Conservation (phyloP, 2,329 filamentous ascomycete genomes). For the Dendrostoma leiphaemia region DNA sequence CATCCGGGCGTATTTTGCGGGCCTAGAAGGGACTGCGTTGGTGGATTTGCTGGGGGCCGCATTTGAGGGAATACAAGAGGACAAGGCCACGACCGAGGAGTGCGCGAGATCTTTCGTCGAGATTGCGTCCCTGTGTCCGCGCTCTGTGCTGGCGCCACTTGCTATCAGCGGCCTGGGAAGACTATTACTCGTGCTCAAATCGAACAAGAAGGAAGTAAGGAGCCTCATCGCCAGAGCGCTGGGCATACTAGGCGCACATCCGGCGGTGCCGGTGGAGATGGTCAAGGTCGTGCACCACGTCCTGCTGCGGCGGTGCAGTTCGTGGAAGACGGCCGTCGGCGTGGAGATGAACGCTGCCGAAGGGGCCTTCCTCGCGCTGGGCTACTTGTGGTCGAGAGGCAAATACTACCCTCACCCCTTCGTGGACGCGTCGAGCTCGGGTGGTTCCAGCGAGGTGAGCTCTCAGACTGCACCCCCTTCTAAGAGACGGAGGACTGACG, state of each 20-base stretch:
- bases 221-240: conserved; percentile 66
- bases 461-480: background rate
- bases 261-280: conserved; percentile 23
- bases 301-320: conserved; percentile 49
- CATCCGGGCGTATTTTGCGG: conserved; percentile 53
- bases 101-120: conserved; percentile 54
- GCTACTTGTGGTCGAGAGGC: conserved; percentile 41
- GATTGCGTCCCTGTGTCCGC: conserved; percentile 47
- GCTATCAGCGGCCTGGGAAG: conserved; percentile 48
- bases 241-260: conserved; percentile 74
- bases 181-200: conserved; percentile 61
- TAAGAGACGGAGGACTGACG: conserved; percentile 10
- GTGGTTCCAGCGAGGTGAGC: background rate
- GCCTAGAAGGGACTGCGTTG: conserved; percentile 36
- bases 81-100: conserved; percentile 41
- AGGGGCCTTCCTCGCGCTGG: conserved; percentile 44
- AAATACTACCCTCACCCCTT: conserved; percentile 37
- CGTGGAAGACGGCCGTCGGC: conserved; percentile 51
- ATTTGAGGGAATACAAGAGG: conserved; percentile 54
- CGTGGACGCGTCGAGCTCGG: background rate
- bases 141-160: conserved; percentile 31
- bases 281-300: conserved; percentile 31
- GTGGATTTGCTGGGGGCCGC: conserved; percentile 49
- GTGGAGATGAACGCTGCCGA: conserved; percentile 44
- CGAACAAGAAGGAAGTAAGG: conserved; percentile 70